phyloP scores from a whole-genome alignment of 1,284 basidiomycete species.

The Microbotryomycetes sp. region DNA sequence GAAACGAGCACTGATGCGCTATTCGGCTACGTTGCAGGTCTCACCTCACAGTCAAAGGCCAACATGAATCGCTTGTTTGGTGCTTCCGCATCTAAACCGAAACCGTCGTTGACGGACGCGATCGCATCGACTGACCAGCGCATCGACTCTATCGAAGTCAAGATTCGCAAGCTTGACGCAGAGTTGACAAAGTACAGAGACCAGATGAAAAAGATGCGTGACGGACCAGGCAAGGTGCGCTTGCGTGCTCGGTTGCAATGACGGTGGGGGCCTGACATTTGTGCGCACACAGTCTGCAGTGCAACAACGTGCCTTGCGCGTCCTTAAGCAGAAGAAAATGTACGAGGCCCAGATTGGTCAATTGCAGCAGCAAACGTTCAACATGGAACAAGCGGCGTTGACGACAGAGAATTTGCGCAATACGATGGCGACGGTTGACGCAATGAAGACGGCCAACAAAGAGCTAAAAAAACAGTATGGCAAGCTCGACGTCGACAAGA shows the following conservation, averaged over 20 bases:
- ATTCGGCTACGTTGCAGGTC: no score
- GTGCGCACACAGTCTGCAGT: constrained; percentile 61
- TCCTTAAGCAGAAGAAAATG: constrained; percentile 92
- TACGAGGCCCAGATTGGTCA: constrained; percentile 89
- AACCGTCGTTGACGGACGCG: constrained; percentile 80
- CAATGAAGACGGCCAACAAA: constrained; percentile 96
- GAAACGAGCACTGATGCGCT: no score
- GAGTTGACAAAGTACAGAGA: constrained; percentile 90
- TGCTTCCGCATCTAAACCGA: constrained; percentile 48
- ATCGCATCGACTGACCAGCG: constrained; percentile 87
- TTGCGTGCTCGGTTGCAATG: not conserved
- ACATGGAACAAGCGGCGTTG: constrained; percentile 95
- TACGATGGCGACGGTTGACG: constrained; percentile 99
- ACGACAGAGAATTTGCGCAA: constrained; percentile 96
- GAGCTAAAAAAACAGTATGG: constrained; percentile 96
- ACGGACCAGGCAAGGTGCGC: constrained; percentile 87
- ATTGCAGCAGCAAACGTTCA: constrained; percentile 91
- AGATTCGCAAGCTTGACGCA: constrained; percentile 91
- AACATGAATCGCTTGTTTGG: constrained; percentile 46
- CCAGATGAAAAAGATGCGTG: constrained; percentile 89
- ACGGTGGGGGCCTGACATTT: not conserved
- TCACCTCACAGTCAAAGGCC: not conserved
- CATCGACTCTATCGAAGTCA: constrained; percentile 87
- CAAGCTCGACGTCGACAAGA: constrained; percentile 96
- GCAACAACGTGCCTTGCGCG: constrained; percentile 87